These are phyloP conservation scores for Hymenotorrendiella dingleyae DNA, from an alignment of 2,329 filamentous ascomycete genomes.

Conservation along the genomic window DNA sequence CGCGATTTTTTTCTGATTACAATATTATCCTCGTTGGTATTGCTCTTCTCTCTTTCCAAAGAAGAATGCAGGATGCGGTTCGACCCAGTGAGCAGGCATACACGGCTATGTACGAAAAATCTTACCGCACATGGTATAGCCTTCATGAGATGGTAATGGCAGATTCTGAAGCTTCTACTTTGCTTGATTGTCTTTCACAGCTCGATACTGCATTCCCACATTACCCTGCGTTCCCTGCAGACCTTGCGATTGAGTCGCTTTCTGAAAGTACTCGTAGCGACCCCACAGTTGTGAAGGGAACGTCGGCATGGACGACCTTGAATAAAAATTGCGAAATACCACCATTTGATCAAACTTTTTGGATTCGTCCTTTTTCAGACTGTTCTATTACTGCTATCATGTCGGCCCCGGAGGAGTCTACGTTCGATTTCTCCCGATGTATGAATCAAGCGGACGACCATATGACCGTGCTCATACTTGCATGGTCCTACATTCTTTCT, in stretches of 20 bases:
- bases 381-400: not conserved
- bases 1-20: no score
- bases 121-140: not conserved
- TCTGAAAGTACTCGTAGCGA: not conserved
- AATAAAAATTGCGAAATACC: not conserved
- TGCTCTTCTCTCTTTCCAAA: no score
- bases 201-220: not conserved
- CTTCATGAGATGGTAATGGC: not conserved
- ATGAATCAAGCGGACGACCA: slow-evolving; percentile 12
- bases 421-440: slow-evolving; percentile 13
- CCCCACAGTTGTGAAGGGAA: not conserved
- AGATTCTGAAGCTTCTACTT: no score
- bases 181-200: not conserved
- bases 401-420: slow-evolving; percentile 10
- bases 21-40: no score
- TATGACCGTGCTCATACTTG: slow-evolving; percentile 23
- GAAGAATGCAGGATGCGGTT: not conserved
- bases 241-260: no score
- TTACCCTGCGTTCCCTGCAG: not conserved
- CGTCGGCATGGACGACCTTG: not conserved
- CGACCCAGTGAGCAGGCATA: not conserved
- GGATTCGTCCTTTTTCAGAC: not conserved
- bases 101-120: not conserved
- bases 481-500: slow-evolving; percentile 30
- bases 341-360: not conserved